Evolutionary conservation across 2,329 filamentous ascomycete species (phyloP).

Genomic region (Endothia cerciana): DNA sequence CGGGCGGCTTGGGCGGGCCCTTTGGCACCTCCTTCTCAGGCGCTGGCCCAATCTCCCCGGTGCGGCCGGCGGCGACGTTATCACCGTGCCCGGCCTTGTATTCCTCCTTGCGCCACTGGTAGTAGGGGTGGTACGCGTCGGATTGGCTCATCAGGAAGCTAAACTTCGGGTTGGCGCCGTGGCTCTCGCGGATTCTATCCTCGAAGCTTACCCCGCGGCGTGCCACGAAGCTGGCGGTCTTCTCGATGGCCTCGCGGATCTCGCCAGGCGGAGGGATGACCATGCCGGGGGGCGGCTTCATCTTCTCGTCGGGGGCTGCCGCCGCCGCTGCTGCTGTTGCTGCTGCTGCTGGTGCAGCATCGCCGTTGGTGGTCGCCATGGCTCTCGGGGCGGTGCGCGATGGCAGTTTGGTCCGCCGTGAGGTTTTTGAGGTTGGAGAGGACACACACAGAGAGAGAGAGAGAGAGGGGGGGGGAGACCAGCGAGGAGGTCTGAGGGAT

Average conservation of each 20-base stretch:
- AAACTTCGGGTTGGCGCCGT: slow-evolving; percentile 85
- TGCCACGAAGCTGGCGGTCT: slow-evolving; percentile 90
- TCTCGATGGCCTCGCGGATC: slow-evolving; percentile 84
- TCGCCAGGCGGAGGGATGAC: slow-evolving; percentile 85
- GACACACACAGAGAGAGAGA: slow-evolving; percentile 26
- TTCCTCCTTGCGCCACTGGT: slow-evolving; percentile 87
- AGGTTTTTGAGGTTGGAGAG: slow-evolving; percentile 30
- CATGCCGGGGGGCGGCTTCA: slow-evolving; percentile 80
- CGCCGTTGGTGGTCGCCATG: slow-evolving; percentile 55
- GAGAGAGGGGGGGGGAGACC: slow-evolving; percentile 7
- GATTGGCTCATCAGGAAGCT: slow-evolving; percentile 80
- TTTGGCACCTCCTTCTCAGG: slow-evolving; percentile 68
- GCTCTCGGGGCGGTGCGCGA: background rate
- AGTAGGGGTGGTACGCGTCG: slow-evolving; percentile 88
- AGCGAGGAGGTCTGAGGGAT: too few relatives aligned
- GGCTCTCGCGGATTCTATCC: slow-evolving; percentile 83
- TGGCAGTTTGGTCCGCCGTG: slow-evolving; percentile 32
- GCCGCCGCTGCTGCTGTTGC: slow-evolving; percentile 48
- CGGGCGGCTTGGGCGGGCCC: slow-evolving; percentile 81
- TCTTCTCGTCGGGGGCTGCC: slow-evolving; percentile 45
- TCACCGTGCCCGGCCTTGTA: slow-evolving; percentile 84
- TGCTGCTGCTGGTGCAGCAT: slow-evolving; percentile 50
- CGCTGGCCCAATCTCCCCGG: slow-evolving; percentile 61
- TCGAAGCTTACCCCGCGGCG: slow-evolving; percentile 72
- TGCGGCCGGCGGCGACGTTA: slow-evolving; percentile 74